Conservation (phyloP, 768 basidiomycete genomes). For the Pisolithus albus region DNA sequence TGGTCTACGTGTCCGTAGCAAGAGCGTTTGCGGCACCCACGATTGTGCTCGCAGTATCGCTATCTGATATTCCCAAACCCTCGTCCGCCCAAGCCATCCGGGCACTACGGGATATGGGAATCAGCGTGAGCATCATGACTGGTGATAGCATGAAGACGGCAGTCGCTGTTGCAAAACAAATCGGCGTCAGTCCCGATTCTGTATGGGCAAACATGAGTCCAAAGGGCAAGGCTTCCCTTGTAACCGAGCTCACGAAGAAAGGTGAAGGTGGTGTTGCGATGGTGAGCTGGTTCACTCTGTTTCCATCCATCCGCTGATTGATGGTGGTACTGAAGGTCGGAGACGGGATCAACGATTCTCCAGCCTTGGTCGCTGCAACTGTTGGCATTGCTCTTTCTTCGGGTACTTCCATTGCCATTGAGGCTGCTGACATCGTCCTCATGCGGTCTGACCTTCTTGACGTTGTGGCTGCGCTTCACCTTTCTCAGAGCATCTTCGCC, state of each 20-base stretch:
- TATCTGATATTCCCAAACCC: constrained; percentile 82
- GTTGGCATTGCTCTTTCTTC: constrained; percentile 96
- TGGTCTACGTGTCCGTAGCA: constrained; percentile 78
- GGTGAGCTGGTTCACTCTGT: constrained; percentile 42
- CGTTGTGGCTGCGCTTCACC: constrained; percentile 92
- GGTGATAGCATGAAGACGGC: constrained; percentile 88
- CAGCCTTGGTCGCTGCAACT: constrained; percentile 90
- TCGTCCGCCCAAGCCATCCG: constrained; percentile 78
- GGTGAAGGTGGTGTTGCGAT: constrained; percentile 77
- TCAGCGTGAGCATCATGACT: constrained; percentile 90
- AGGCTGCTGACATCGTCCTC: constrained; percentile 96
- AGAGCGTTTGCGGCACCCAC: constrained; percentile 33
- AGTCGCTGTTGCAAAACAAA: constrained; percentile 78
- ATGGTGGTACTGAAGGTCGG: constrained; percentile 57
- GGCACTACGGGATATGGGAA: constrained; percentile 82
- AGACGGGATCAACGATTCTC: constrained; percentile 98
- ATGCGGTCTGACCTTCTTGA: constrained; percentile 97
- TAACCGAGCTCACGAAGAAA: constrained; percentile 72
- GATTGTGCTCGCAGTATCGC: constrained; percentile 74
- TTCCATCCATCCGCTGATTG: background rate
- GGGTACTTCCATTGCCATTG: constrained; percentile 94
- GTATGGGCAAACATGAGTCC: constrained; percentile 95
- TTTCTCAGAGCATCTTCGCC: constrained; percentile 80
- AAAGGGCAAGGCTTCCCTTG: constrained; percentile 85
- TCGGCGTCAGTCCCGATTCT: constrained; percentile 75